Evolutionary conservation across 768 basidiomycete genomes (phyloP), one percentile per base, ranked within the genome.

Genomic region (Psilocybe tampanensis): DNA sequence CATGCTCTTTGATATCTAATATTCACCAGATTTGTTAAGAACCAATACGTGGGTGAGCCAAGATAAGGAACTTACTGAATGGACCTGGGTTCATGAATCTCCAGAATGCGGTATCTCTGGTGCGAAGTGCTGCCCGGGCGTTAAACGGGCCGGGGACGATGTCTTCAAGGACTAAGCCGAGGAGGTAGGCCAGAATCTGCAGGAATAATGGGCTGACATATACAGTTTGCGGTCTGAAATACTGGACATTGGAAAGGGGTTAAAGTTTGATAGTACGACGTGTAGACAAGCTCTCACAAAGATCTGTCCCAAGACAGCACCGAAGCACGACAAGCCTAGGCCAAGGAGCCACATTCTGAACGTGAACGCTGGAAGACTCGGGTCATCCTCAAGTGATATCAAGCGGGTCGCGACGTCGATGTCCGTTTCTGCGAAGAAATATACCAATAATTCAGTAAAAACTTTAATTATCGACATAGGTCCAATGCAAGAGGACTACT

Each of bases 51-150:
- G 22, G 17, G 45, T 13, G 24, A 33, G 7, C 21, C 23, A 41
- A 34, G 45, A 47, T 50, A 32, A 44, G 49, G n/a, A 22, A 54
- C 63, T 69, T 74, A 75, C 85, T 86, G 74, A 86, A 86, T 19
- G 82, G 82, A 0, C 85, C 83, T 3, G 84, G 85, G 64, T 86
- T 86, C 49, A 86, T 68, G 64, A 81, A 84, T n/a, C 79, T 68
- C 80, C 81, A 86, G 58, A 72, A 84, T 0, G 55, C 65, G 60
- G 70, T 73, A 59, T 74, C 62, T 2, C 53, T 60, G 2, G 70
- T 79, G 54, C 70, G 62, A 51, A 76, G 63, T 0, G 55, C 52
- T 17, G 58, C 47, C 17, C 62, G 61, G 12, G 59, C 52, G 34
- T 76, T 73, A 4, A 66, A 60, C 1, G 76, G 74, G 7, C 74